Evolutionary conservation across 176 grass and related monocot genomes (phyloP).

Genomic region (Triticum monococcum): DNA sequence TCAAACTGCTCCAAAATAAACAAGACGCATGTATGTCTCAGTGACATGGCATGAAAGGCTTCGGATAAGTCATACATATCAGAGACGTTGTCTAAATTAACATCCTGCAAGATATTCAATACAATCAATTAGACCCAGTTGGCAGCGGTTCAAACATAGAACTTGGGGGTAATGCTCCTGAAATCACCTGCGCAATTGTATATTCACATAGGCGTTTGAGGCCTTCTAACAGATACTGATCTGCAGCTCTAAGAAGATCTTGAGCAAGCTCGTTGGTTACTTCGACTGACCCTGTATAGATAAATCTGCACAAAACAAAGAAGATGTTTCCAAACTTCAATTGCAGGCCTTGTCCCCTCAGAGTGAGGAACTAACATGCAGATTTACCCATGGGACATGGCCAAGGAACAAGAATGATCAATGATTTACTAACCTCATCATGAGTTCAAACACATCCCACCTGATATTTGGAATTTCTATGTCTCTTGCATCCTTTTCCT

Average conservation of each 20-base stretch:
- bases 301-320: conserved; percentile 73
- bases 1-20: conserved; percentile 97
- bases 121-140: conserved; percentile 34
- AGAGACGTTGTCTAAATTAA: conserved; percentile 84
- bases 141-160: conserved; percentile 10
- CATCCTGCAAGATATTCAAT: conserved; percentile 62
- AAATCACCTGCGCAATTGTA: conserved; percentile 80
- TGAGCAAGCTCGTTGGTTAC: conserved; percentile 81
- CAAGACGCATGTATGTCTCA: conserved; percentile 93
- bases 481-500: conserved; percentile 99
- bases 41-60: conserved; percentile 88
- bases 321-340: conserved; percentile 14
- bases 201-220: conserved; percentile 98
- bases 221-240: conserved; percentile 98
- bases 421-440: conserved; percentile 78
- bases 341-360: conserved; percentile 12
- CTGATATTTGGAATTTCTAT: conserved; percentile 99
- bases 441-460: conserved; percentile 93
- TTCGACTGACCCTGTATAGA: conserved; percentile 91
- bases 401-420: neutral
- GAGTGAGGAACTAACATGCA: neutral
- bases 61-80: conserved; percentile 97
- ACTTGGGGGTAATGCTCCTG: conserved; percentile 10
- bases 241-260: conserved; percentile 93
- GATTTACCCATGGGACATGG: neutral